phyloP scores from a whole-genome alignment of 2,329 filamentous ascomycete species.

The Ophiostoma ulmi region DNA sequence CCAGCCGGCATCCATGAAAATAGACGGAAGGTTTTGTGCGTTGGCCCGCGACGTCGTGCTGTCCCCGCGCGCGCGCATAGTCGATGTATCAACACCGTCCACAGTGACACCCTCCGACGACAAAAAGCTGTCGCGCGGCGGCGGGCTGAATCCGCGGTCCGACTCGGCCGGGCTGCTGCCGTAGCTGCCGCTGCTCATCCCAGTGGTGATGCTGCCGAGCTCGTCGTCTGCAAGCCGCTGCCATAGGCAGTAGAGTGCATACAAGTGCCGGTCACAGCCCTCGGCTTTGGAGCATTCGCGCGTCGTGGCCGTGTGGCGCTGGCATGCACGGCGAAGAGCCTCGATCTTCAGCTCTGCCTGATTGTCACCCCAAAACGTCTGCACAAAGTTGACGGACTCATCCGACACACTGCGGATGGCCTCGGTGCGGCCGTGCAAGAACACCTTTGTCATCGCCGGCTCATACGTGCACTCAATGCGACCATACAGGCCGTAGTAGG shows the following conservation, averaged over 20 bases:
- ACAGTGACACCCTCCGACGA: slow-evolving; percentile 19
- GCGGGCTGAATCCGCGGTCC: slow-evolving; percentile 60
- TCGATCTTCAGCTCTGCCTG: slow-evolving; percentile 78
- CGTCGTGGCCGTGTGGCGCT: slow-evolving; percentile 74
- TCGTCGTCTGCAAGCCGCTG: slow-evolving; percentile 80
- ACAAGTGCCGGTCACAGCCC: slow-evolving; percentile 88
- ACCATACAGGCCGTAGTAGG: slow-evolving; percentile 95
- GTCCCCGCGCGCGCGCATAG: slow-evolving; percentile 26
- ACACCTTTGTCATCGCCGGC: slow-evolving; percentile 96
- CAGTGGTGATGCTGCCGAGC: slow-evolving; percentile 44
- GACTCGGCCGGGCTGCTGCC: slow-evolving; percentile 34
- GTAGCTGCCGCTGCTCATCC: slow-evolving; percentile 30
- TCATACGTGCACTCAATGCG: slow-evolving; percentile 94
- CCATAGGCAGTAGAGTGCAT: slow-evolving; percentile 92
- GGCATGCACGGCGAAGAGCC: slow-evolving; percentile 73
- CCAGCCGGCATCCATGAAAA: slow-evolving; percentile 88
- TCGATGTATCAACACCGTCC: slow-evolving; percentile 5
- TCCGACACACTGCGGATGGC: slow-evolving; percentile 81
- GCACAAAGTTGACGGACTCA: slow-evolving; percentile 82
- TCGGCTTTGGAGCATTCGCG: slow-evolving; percentile 83
- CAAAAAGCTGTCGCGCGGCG: slow-evolving; percentile 10
- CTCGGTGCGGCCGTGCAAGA: slow-evolving; percentile 88
- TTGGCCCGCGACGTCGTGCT: slow-evolving; percentile 28
- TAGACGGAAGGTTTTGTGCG: slow-evolving; percentile 53
- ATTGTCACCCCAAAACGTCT: slow-evolving; percentile 91